Base-by-base conservation (phyloP, 2,329 filamentous ascomycete genomes). In the Aspergillus sp. region DNA sequence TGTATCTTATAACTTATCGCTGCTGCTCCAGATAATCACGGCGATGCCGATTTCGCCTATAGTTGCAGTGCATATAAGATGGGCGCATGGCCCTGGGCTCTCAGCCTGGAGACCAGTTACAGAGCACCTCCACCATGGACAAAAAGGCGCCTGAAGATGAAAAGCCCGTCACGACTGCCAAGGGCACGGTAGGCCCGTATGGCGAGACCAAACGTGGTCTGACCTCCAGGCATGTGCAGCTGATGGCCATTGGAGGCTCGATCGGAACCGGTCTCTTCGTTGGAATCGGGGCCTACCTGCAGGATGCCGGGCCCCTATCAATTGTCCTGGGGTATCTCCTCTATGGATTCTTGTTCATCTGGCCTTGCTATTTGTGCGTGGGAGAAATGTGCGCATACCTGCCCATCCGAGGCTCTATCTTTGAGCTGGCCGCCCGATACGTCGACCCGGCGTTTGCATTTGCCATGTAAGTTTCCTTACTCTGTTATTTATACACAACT, bases 341-440 rank as follows among this genome's bases (percentile, higher is more conserved):
- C 45, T 76, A 68, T 59, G 69, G 69, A 2, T 52, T 69, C n/a
- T 19, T 72, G 15, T 72, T 73, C 45, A 67, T 73, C 49, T 64
- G 70, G 59, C 70, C 70, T 2, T 64, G 66, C 27, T 71, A 73
- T 60, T 60, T 72, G 23, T 67, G 65, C 23, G 66, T 70, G 17
- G 68, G 68, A 0, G 68, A 70, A 39, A 69, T 70, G 67, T 63
- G 60, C 39, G 64, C 68, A 63, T 61, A 71, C 69, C 56, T 74
- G 64, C 55, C 74, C 62, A 73, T 82, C 19, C 78, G 75, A 25
- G 80, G 80, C 33, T 76, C 73, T 0, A 79, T 80, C 50, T 77
- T 79, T 9, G 68, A 79, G 64, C 65, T 82, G 73, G 72, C 80
- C 57, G 69, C 80, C 64, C 72, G 80, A 66, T 76, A 82, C 64